These are phyloP conservation scores for Auriscalpium vulgare DNA, from an alignment of 768 basidiomycete genomes.

Conservation along the genomic window DNA sequence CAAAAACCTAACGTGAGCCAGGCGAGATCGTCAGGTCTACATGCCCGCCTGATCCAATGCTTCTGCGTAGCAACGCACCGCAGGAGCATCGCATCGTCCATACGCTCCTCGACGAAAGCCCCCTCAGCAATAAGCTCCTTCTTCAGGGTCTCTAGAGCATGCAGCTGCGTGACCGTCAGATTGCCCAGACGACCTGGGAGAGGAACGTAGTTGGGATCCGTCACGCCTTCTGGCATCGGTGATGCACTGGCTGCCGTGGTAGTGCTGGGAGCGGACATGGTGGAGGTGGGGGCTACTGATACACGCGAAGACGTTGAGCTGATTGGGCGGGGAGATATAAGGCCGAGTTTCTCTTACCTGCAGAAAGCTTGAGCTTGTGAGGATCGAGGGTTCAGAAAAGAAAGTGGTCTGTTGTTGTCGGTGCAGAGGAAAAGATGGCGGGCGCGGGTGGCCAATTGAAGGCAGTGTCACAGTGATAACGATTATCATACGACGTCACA, in stretches of 20 bases:
- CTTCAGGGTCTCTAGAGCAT: constrained; percentile 62
- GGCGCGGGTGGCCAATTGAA: too few relatives aligned
- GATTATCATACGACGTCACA: too few relatives aligned
- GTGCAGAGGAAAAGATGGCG: too few relatives aligned
- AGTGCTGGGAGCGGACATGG: background rate
- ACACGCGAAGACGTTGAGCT: background rate
- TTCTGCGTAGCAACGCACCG: constrained; percentile 32
- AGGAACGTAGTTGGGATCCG: constrained; percentile 58
- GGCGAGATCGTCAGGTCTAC: background rate
- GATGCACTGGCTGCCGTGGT: constrained; percentile 40
- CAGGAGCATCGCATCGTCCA: constrained; percentile 65
- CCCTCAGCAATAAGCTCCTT: constrained; percentile 54
- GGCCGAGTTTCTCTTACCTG: too few relatives aligned
- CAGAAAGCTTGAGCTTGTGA: too few relatives aligned
- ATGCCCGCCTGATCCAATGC: background rate
- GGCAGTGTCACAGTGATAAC: too few relatives aligned
- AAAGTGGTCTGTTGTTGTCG: too few relatives aligned
- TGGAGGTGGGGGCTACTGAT: background rate
- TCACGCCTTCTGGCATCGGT: constrained; percentile 48
- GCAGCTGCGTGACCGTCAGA: constrained; percentile 51
- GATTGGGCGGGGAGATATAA: too few relatives aligned
- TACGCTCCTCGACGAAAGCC: constrained; percentile 50
- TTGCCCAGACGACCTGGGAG: constrained; percentile 76
- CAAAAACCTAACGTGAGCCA: constrained; percentile 54
- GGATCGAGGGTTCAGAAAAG: too few relatives aligned